Percentiles rank a stretch among this genome's conserved stretches.
phyloP scores from a whole-genome alignment of 2,329 filamentous ascomycete species.

The Lachnellula suecica region DNA sequence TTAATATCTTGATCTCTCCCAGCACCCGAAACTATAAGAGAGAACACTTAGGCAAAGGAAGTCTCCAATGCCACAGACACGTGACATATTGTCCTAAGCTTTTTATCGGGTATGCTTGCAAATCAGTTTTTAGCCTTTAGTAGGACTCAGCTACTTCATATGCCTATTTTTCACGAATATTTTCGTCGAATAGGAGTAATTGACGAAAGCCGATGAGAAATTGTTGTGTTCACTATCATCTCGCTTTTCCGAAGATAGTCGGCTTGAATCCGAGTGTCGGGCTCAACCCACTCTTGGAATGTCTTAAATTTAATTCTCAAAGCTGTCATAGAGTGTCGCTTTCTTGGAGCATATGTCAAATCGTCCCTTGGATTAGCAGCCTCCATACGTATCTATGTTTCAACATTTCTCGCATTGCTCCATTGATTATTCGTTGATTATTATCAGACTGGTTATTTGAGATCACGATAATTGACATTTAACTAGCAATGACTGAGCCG shows the following conservation, averaged over 20 bases:
- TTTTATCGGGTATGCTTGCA: neutral
- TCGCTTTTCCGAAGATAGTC: slow-evolving; percentile 18
- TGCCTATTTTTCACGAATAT: neutral
- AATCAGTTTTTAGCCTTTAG: neutral
- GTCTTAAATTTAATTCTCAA: neutral
- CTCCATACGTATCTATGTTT: too few relatives aligned
- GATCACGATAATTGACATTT: too few relatives aligned
- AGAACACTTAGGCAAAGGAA: neutral
- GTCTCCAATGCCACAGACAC: neutral
- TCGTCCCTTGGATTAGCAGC: too few relatives aligned
- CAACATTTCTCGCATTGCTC: too few relatives aligned
- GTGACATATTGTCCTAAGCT: too few relatives aligned
- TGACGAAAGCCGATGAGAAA: neutral
- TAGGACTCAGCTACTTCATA: neutral
- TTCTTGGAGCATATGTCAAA: neutral
- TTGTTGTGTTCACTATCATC: neutral
- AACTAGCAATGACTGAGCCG: slow-evolving; percentile 30
- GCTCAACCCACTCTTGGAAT: slow-evolving; percentile 19
- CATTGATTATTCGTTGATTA: too few relatives aligned
- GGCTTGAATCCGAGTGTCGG: slow-evolving; percentile 3
- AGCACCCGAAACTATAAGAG: neutral
- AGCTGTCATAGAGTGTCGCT: neutral
- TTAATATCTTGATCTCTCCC: neutral
- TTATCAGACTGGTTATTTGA: too few relatives aligned
- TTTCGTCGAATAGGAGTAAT: neutral